Evolutionary conservation across 495 filamentous ascomycete species (phyloP).

Genomic region (Bombardia bombarda): DNA sequence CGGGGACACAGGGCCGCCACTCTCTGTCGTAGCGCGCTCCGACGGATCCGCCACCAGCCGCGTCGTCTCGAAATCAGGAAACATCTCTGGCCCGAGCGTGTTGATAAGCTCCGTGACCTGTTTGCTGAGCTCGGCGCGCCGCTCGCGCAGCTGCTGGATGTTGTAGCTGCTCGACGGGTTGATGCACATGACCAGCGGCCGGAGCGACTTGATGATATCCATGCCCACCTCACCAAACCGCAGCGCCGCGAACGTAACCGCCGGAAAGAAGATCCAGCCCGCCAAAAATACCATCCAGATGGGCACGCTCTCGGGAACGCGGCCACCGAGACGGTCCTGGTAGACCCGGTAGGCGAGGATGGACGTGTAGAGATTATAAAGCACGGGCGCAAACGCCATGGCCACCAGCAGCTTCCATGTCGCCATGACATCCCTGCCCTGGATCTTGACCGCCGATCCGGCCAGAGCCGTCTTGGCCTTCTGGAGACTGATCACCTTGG

Average conservation of each 20-base stretch:
- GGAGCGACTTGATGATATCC: constrained; percentile 94
- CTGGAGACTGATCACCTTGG: constrained; percentile 80
- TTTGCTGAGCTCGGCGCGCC: constrained; percentile 63
- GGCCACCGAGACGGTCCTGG: constrained; percentile 69
- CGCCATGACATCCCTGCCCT: constrained; percentile 91
- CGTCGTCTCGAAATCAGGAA: constrained; percentile 84
- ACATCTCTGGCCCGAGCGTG: constrained; percentile 90
- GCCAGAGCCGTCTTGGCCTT: constrained; percentile 90
- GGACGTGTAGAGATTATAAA: constrained; percentile 75
- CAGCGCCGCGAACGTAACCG: constrained; percentile 87
- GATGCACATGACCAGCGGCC: constrained; percentile 81
- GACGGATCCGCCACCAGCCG: constrained; percentile 58
- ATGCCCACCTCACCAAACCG: constrained; percentile 95
- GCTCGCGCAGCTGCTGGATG: constrained; percentile 66
- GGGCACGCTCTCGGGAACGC: constrained; percentile 71
- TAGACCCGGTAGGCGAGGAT: constrained; percentile 71
- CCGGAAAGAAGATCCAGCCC: constrained; percentile 72
- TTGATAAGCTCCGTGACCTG: constrained; percentile 91
- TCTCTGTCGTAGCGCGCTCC: constrained; percentile 9
- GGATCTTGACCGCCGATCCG: constrained; percentile 87
- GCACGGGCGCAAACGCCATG: constrained; percentile 74
- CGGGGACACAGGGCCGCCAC: constrained; percentile 9
- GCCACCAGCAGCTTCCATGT: constrained; percentile 97
- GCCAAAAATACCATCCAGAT: constrained; percentile 66
- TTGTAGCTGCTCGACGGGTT: constrained; percentile 78